Base-by-base conservation (phyloP, 1,139 yeast genomes). In the Sugiyamaella xylanicola region DNA sequence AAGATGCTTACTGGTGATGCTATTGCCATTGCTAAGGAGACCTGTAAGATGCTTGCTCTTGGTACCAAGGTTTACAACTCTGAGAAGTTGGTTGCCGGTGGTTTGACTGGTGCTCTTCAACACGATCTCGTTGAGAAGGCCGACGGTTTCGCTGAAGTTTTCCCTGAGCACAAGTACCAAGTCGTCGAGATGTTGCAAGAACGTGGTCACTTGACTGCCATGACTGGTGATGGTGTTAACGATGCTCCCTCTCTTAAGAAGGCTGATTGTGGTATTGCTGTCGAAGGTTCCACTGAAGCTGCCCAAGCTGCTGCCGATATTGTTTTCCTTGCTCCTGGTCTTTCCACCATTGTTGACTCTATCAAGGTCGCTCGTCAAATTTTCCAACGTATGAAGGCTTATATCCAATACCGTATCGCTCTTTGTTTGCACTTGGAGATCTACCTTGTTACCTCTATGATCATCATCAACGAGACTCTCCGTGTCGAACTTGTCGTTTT, bases 1-100 rank as follows among this genome's bases (percentile, higher is more conserved):
- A 90, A 90, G 89, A 90, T 90, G 97, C 84, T 90, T 76, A 90
- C 97, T 81, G 97, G 97, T 87, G 97, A 90, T 80, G 97, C 97
- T 79, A 96, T 90, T 74, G 97, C 96, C 84, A 90, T 90, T 80
- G 97, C 97, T 74, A 90, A 90, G 86, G 97, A 90, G 82, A 90
- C 97, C 75, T 89, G 96, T 82, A 88, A 96, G 84, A 96, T 90
- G 87, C 83, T 90, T 76, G 96, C 96, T 76, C 83, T 90, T 71
- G 97, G 97, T 82, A 87, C 95, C 71, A 89, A 89, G 91, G 91
- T 90, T 72, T 90, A 89, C 83, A 93, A 90, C 80, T 96, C 97
- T 73, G 97, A 90, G 81, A 87, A 93, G 84, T 83, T 89, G 76
- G 96, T 96, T 83, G 82, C 89, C 75, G 91, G 95, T 75, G 96